A percentile compares a stretch with the other conserved stretches of the same genome.
phyloP scores from a whole-genome alignment of 768 basidiomycete genomes.

The Cystofilobasidium bisporidii region DNA sequence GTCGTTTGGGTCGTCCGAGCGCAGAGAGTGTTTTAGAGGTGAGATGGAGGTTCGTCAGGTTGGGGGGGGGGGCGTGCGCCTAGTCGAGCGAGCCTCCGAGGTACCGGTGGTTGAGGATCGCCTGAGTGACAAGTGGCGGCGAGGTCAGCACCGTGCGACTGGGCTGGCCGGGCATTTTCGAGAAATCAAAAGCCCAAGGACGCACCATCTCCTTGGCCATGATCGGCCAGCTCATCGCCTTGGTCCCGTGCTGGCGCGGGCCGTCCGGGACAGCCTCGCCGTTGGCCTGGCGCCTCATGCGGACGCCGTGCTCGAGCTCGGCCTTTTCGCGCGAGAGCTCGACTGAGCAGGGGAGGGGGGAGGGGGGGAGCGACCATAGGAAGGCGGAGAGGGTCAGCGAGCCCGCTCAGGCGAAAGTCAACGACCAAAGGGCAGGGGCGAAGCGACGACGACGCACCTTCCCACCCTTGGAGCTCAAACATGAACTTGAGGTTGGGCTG shows the following conservation, averaged over 20 bases:
- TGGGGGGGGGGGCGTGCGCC: too few relatives aligned
- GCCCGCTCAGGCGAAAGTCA: too few relatives aligned
- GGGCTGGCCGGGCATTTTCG: too few relatives aligned
- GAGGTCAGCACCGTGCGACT: too few relatives aligned
- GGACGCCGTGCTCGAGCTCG: constrained; percentile 8
- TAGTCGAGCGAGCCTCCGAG: background rate
- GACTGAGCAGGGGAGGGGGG: constrained; percentile 1
- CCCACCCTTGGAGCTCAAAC: constrained; percentile 92
- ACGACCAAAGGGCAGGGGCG: background rate
- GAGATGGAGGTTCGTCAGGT: too few relatives aligned
- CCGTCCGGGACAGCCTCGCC: constrained; percentile 4
- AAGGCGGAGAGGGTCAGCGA: background rate
- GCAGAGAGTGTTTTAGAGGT: too few relatives aligned
- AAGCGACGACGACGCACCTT: constrained; percentile 41
- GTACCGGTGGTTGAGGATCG: constrained; percentile 22
- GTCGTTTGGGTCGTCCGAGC: too few relatives aligned
- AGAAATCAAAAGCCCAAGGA: background rate
- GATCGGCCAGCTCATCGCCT: constrained; percentile 18
- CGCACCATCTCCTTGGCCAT: constrained; percentile 24
- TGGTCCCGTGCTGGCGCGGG: constrained; percentile 20
- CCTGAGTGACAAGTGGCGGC: constrained; percentile 4
- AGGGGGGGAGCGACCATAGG: too few relatives aligned
- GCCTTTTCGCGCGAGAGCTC: constrained; percentile 26
- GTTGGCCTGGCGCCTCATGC: background rate
- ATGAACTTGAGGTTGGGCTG: constrained; percentile 94